Conservation (phyloP, 495 filamentous ascomycete species). For the Hypoxylon lenormandii region DNA sequence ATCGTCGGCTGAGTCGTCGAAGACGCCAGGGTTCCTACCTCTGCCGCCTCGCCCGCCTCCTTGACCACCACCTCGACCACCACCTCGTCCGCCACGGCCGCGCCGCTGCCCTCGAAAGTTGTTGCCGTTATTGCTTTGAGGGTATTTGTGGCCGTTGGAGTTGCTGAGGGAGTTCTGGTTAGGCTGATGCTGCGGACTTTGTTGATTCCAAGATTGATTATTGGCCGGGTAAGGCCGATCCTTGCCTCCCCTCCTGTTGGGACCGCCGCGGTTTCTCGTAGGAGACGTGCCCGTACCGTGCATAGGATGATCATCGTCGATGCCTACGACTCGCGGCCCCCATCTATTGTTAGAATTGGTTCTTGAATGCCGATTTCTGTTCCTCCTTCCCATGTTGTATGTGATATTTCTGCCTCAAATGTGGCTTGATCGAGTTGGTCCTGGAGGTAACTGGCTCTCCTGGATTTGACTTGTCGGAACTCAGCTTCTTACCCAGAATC, state of each 20-base stretch:
- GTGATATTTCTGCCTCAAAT: background rate
- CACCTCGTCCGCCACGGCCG: background rate
- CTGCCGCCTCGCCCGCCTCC: background rate
- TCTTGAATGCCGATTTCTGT: slow-evolving; percentile 1
- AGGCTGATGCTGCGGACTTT: background rate
- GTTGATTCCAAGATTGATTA: background rate
- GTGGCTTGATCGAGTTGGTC: background rate
- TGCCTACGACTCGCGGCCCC: slow-evolving; percentile 11
- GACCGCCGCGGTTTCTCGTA: background rate
- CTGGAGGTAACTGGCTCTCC: background rate
- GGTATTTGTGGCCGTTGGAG: background rate
- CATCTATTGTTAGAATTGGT: slow-evolving; percentile 4
- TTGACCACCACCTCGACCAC: background rate
- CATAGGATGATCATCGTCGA: slow-evolving; percentile 44
- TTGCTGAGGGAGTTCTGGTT: background rate
- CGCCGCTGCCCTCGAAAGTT: background rate
- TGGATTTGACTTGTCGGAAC: background rate
- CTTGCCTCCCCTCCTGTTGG: slow-evolving; percentile 16
- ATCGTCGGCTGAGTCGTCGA: background rate
- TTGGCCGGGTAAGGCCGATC: background rate
- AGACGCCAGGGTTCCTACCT: background rate
- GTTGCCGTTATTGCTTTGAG: background rate
- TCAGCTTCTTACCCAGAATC: background rate
- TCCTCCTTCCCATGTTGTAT: slow-evolving; percentile 22
- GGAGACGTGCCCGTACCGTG: slow-evolving; percentile 7